phyloP scores from a whole-genome alignment of 768 basidiomycete genomes.

The Sutorius australiensis region DNA sequence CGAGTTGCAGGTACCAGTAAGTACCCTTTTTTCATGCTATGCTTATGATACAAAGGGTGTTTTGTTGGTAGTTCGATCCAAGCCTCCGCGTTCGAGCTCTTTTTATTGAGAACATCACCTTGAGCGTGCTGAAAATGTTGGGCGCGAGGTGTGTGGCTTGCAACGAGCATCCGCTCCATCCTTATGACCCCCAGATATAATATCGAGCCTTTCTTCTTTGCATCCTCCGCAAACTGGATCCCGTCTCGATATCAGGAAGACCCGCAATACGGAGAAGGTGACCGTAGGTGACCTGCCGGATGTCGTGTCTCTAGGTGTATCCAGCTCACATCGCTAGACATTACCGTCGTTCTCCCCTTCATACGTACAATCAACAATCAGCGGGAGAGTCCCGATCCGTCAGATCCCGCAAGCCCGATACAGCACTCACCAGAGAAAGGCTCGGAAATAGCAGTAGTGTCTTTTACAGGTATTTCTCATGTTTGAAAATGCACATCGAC shows the following conservation, averaged over 20 bases:
- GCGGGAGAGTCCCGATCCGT: constrained; percentile 13
- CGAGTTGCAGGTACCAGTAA: constrained; percentile 25
- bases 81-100: constrained; percentile 31
- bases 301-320: background rate
- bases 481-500: background rate
- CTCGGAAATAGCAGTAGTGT: background rate
- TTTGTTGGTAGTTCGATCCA: constrained; percentile 15
- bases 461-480: constrained; percentile 17
- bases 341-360: constrained; percentile 42
- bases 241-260: constrained; percentile 42
- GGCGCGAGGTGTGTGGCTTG: constrained; percentile 33
- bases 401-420: constrained; percentile 8
- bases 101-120: constrained; percentile 36
- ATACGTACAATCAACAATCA: constrained; percentile 37
- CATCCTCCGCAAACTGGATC: constrained; percentile 41
- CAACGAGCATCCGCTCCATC: background rate
- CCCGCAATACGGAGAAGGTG: constrained; percentile 22
- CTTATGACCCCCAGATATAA: constrained; percentile 31
- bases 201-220: constrained; percentile 44
- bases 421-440: constrained; percentile 3
- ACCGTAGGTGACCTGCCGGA: constrained; percentile 35
- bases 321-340: constrained; percentile 28
- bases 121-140: constrained; percentile 34
- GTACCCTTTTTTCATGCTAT: background rate
- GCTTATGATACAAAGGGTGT: background rate